phyloP scores from a whole-genome alignment of 768 basidiomycete genomes.

The Boletus subcaerulescens region DNA sequence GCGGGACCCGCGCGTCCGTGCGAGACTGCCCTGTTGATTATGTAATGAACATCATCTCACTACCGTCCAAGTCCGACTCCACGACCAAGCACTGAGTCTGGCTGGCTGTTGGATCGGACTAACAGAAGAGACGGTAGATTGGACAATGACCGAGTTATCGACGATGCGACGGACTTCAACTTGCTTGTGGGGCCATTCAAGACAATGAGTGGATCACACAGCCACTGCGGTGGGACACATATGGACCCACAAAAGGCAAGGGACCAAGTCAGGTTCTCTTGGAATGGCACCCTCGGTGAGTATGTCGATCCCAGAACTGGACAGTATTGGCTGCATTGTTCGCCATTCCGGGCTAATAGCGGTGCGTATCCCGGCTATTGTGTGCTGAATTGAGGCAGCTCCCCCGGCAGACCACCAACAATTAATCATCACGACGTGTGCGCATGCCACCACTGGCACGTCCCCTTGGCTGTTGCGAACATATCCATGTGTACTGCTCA shows the following conservation, averaged over 20 bases:
- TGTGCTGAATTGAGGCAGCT: conserved; percentile 21
- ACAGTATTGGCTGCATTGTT: conserved; percentile 24
- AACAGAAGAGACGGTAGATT: no score
- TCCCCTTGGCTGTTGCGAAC: neutral
- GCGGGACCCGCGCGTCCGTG: conserved; percentile 16
- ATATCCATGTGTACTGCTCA: neutral
- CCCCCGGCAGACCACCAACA: neutral
- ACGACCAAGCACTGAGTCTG: no score
- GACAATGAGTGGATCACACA: conserved; percentile 21
- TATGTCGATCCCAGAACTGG: conserved; percentile 17
- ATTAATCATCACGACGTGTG: neutral
- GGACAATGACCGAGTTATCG: neutral
- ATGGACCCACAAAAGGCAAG: conserved; percentile 39
- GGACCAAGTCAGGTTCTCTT: neutral
- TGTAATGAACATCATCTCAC: neutral
- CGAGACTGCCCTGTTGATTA: conserved; percentile 5
- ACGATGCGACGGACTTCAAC: neutral
- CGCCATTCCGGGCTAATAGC: conserved; percentile 21
- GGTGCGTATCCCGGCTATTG: conserved; percentile 26
- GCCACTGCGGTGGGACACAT: conserved; percentile 40
- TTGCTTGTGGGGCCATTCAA: no score
- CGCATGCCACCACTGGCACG: conserved; percentile 1
- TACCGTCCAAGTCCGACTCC: no score
- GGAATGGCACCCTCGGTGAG: neutral
- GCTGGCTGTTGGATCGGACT: no score